Evolutionary conservation across 2,329 filamentous ascomycete genomes (phyloP).

Genomic region (Neocucurbitaria cava): DNA sequence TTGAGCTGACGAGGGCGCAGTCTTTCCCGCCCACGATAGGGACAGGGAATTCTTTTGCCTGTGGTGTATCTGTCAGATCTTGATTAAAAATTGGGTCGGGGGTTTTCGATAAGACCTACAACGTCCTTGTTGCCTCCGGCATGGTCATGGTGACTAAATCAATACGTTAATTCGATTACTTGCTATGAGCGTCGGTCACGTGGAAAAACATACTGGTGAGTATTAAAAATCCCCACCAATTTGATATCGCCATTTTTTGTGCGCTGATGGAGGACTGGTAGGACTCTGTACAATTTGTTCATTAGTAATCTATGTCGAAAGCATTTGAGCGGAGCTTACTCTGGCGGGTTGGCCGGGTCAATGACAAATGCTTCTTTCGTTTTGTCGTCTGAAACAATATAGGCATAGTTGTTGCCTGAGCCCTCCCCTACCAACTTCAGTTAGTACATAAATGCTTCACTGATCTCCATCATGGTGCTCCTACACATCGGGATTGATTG

Average conservation of each 20-base stretch:
- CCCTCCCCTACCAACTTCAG: constrained; percentile 70
- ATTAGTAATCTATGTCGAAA: neutral
- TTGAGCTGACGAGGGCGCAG: constrained; percentile 81
- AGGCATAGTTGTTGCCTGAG: constrained; percentile 82
- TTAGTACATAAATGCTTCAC: constrained; percentile 1
- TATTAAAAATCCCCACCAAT: constrained; percentile 90
- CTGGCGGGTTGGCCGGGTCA: constrained; percentile 78
- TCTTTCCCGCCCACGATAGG: constrained; percentile 88
- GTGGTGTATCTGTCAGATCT: neutral
- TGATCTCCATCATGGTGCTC: constrained; percentile 25
- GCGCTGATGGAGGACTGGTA: constrained; percentile 74
- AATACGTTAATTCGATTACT: constrained; percentile 10
- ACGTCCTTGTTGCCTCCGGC: constrained; percentile 88
- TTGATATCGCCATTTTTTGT: constrained; percentile 77
- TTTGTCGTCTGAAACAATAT: constrained; percentile 62
- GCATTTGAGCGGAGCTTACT: constrained; percentile 60
- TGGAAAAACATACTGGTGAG: constrained; percentile 79
- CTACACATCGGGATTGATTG: constrained; percentile 89
- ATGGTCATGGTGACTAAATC: constrained; percentile 84
- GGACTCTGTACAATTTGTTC: constrained; percentile 56
- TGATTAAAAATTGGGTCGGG: neutral
- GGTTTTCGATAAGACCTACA: constrained; percentile 56
- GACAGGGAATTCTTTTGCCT: constrained; percentile 69
- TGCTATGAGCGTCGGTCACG: no score
- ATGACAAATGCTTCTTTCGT: constrained; percentile 67